Base-by-base conservation (phyloP, 2,329 filamentous ascomycete genomes). In the Pseudocercospora fuligena region DNA sequence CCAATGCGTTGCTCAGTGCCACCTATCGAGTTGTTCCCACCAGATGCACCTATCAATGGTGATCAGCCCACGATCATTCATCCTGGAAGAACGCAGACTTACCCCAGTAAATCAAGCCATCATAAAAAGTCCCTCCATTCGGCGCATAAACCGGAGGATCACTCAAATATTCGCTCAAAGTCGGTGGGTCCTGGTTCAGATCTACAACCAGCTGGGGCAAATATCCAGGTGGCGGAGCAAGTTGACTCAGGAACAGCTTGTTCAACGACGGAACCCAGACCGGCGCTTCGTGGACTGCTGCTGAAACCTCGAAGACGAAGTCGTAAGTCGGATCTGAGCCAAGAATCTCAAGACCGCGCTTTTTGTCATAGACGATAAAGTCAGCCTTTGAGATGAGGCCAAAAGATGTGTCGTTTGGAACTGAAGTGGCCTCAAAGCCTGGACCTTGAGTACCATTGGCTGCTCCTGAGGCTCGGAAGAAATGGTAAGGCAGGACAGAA, bases 121-220 rank as follows among this genome's bases (percentile, higher is more conserved):
- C 72, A 61, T 78, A 74, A 66, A 78, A 78, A 5, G 75, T 81
- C 1, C 79, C 80, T 14, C 80, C 80, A 59, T 80, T 82, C 1
- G 79, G 78, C 3, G 78, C 78, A 65, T 82, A 82, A 36, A 82
- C 75, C 9, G 81, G 80, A 5, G 80, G 80, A 49, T 78, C 72
- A 51, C 76, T 80, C 66, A 75, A 75, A 66, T 71, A 83, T 63
- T 76, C 78, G 60, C 66, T 77, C 33, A 80, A 73, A 64, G 67
- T 80, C 56, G 73, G 82, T 68, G 73, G 81, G 68, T 75, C 72
- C 64, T 80, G 75, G 70, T 83, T 82, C 58, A 85, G 76, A 70
- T 81, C 75, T 12, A 82, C 68, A 14, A 72, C 66, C 14, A 70
- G 64, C 63, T 82, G 78, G 78, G 70, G 67, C 73, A 73, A 40